These are phyloP conservation scores for Meyerozyma guilliermondii DNA, from an alignment of 1,139 yeast genomes.

Conservation along the genomic window DNA sequence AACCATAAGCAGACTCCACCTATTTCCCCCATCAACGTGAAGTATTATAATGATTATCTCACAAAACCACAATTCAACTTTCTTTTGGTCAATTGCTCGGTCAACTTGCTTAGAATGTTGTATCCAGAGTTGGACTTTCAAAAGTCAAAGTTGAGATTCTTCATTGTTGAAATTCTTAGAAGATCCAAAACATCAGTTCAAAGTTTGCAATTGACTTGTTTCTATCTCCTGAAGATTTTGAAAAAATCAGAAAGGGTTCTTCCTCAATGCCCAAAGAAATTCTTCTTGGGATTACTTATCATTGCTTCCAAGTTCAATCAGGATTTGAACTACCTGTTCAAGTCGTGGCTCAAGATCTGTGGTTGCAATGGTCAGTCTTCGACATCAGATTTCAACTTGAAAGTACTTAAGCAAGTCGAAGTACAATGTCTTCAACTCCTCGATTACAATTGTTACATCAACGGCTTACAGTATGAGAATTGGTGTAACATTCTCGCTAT, in stretches of 20 bases:
- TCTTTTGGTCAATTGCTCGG: slow-evolving; percentile 33
- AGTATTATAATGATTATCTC: slow-evolving; percentile 36
- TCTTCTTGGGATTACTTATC: slow-evolving; percentile 62
- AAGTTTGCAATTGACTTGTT: slow-evolving; percentile 62
- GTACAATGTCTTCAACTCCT: slow-evolving; percentile 47
- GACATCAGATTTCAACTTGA: slow-evolving; percentile 18
- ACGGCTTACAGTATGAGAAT: slow-evolving; percentile 44
- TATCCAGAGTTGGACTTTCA: slow-evolving; percentile 13
- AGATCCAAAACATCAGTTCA: slow-evolving; percentile 66
- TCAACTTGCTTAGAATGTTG: slow-evolving; percentile 33
- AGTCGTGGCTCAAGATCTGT: slow-evolving; percentile 73
- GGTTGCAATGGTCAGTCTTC: slow-evolving; percentile 36
- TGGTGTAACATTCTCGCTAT: slow-evolving; percentile 48
- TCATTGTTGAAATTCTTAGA: slow-evolving; percentile 59
- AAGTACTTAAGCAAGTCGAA: slow-evolving; percentile 51
- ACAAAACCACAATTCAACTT: slow-evolving; percentile 40
- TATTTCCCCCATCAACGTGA: slow-evolving; percentile 30
- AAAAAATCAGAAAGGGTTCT: slow-evolving; percentile 12
- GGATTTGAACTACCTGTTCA: slow-evolving; percentile 65
- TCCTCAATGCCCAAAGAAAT: slow-evolving; percentile 54
- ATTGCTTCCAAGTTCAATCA: slow-evolving; percentile 69
- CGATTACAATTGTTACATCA: slow-evolving; percentile 52
- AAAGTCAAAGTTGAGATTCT: slow-evolving; percentile 28
- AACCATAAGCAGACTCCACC: background rate
- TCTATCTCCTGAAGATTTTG: slow-evolving; percentile 50